phyloP scores from a whole-genome alignment of 225 moss, liverwort and hornwort species.

The Climacium dendroides region DNA sequence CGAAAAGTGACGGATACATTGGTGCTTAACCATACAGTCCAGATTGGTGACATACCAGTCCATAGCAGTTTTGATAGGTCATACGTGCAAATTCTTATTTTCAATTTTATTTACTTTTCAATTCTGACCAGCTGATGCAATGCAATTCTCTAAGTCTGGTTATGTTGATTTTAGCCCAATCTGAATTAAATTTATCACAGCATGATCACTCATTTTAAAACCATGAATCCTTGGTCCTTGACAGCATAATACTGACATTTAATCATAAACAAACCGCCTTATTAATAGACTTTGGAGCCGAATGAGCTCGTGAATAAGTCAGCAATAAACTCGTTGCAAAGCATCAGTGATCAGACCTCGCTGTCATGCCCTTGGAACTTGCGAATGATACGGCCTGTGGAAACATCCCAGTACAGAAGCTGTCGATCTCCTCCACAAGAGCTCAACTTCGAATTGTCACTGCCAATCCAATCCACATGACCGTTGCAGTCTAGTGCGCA shows the following conservation, averaged over 20 bases:
- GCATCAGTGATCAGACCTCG: constrained; percentile 38
- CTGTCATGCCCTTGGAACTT: constrained; percentile 96
- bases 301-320: background rate
- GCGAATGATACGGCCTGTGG: constrained; percentile 83
- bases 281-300: background rate
- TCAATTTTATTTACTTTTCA: background rate
- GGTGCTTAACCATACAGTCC: background rate
- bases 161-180: background rate
- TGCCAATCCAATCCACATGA: background rate
- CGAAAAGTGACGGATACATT: background rate
- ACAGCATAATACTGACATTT: background rate
- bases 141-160: background rate
- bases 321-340: background rate
- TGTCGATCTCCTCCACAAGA: constrained; percentile 86
- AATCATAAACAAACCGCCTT: background rate
- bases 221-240: background rate
- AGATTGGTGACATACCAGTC: too few species aligned
- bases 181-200: background rate
- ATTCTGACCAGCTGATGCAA: background rate
- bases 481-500: background rate
- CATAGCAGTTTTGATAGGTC: background rate
- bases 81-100: background rate
- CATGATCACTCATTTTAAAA: background rate
- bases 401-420: constrained; percentile 90
- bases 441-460: constrained; percentile 71